Evolutionary conservation across 2,329 filamentous ascomycete genomes (phyloP).

Genomic region (Stagonosporopsis vannaccii): DNA sequence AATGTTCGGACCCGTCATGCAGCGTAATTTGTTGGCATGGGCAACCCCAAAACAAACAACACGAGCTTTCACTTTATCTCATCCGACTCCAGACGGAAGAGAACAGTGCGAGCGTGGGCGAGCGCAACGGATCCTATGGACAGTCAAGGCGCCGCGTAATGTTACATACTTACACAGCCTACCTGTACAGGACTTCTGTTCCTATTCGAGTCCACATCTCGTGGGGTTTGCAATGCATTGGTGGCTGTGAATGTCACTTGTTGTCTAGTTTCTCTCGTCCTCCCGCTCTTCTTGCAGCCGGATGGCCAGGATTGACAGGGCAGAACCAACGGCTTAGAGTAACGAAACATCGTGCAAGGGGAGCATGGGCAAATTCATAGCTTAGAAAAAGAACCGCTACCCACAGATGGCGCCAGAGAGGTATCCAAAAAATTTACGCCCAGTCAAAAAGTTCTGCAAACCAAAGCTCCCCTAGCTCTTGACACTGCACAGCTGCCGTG

Average conservation of each 20-base stretch:
- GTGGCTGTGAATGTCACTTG: background rate
- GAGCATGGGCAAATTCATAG: conserved; percentile 32
- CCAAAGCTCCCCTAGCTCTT: conserved; percentile 28
- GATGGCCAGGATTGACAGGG: background rate
- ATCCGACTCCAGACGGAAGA: conserved; percentile 1
- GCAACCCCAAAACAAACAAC: conserved; percentile 32
- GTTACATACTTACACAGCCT: too few relatives aligned
- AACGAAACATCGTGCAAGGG: conserved; percentile 22
- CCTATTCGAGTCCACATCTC: too few relatives aligned
- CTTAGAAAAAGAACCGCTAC: conserved; percentile 48
- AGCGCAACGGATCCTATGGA: background rate
- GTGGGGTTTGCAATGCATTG: background rate
- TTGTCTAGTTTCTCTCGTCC: too few relatives aligned
- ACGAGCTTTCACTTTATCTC: conserved; percentile 18
- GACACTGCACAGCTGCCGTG: conserved; percentile 2
- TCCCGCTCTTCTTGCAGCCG: background rate
- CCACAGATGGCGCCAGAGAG: conserved; percentile 50
- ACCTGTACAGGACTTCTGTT: too few relatives aligned
- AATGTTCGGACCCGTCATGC: conserved; percentile 2
- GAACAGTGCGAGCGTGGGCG: background rate
- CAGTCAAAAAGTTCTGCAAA: conserved; percentile 41
- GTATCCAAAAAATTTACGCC: conserved; percentile 51
- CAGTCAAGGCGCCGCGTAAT: background rate
- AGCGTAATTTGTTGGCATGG: conserved; percentile 12
- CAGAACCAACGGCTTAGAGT: background rate